Evolutionary conservation across 768 basidiomycete species (phyloP), one percentile per base, ranked within the genome.

Genomic region (Suillus discolor): DNA sequence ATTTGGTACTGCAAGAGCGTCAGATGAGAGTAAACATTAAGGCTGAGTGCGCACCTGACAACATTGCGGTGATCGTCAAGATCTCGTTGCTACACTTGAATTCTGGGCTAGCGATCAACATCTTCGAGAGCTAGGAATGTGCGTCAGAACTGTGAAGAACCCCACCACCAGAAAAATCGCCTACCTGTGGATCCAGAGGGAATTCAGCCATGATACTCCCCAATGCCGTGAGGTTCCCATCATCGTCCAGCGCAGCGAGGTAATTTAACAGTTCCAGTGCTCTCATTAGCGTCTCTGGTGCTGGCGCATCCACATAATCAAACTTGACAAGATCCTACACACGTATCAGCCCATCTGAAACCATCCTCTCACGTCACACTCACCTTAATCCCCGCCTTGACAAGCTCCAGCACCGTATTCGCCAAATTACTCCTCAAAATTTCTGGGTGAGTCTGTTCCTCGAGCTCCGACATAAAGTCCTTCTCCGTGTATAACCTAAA

Each of bases 371-470:
- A 65, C 61, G 25, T 53, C 8, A 47, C 6, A 64, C 74, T 15
- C 60, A 88, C 90, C 85, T 93, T 93, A 74, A 99, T 86, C 39
- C 97, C 97, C 23, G 97, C 84, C 78, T 99, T 99, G 68, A 96
- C 91, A 69, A 99, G 78, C 79, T 97, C 95, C 61, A 99, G 79
- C 16, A 98, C 95, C 0, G 93, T 91, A 71, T 96, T 98, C 64
- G 94, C 93, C 71, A 99, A 72, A 79, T 99, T 99, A 70, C 92
- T 93, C 67, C 96, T 81, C 63, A 98, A 78, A 72, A 99, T 99
- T 79, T 99, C 97, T 0, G 97, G 97, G 74, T 96, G 89, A 1
- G 97, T 99, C 79, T 99, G 97, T 74, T 98, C 96, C 78, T 98
- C 96, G 49, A 99, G 82, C 79, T 98, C 95, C 66, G 83, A 86